Percentiles rank a stretch among this genome's conserved stretches.
Conservation (phyloP, 2,329 filamentous ascomycete genomes). For the Talaromyces amestolkiae region DNA sequence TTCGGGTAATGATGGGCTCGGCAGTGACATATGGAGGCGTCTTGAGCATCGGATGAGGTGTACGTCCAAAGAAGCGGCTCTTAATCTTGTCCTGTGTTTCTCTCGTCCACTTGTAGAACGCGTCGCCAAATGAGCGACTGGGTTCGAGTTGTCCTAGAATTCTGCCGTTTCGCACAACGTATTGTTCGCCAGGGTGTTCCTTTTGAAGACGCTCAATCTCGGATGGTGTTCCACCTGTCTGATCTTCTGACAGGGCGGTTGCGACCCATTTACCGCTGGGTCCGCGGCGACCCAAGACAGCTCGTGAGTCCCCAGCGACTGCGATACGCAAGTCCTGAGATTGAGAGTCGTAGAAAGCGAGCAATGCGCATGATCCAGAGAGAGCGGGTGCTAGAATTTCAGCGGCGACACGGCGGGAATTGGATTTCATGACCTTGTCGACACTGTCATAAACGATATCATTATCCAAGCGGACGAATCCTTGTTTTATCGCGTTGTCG, state of each 20-base stretch:
- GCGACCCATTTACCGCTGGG: slow-evolving; percentile 86
- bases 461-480: slow-evolving; percentile 82
- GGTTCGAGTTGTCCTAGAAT: slow-evolving; percentile 91
- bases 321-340: slow-evolving; percentile 88
- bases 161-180: slow-evolving; percentile 83
- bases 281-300: slow-evolving; percentile 79
- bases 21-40: slow-evolving; percentile 97
- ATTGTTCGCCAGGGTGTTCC: slow-evolving; percentile 83
- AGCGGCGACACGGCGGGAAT: slow-evolving; percentile 85
- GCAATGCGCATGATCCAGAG: slow-evolving; percentile 92
- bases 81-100: slow-evolving; percentile 82
- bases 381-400: slow-evolving; percentile 89
- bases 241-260: slow-evolving; percentile 83
- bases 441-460: slow-evolving; percentile 95
- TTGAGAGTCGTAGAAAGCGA: slow-evolving; percentile 91
- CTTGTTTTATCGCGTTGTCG: slow-evolving; percentile 86
- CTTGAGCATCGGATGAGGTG: slow-evolving; percentile 71
- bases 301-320: slow-evolving; percentile 93
- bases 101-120: slow-evolving; percentile 91
- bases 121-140: slow-evolving; percentile 91
- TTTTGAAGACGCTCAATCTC: slow-evolving; percentile 79
- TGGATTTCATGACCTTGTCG: slow-evolving; percentile 81
- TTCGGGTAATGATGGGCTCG: slow-evolving; percentile 91
- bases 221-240: slow-evolving; percentile 84
- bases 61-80: slow-evolving; percentile 81